Evolutionary conservation across 306 rosid genomes (phyloP).

Genomic region (Cicer yamashitae): DNA sequence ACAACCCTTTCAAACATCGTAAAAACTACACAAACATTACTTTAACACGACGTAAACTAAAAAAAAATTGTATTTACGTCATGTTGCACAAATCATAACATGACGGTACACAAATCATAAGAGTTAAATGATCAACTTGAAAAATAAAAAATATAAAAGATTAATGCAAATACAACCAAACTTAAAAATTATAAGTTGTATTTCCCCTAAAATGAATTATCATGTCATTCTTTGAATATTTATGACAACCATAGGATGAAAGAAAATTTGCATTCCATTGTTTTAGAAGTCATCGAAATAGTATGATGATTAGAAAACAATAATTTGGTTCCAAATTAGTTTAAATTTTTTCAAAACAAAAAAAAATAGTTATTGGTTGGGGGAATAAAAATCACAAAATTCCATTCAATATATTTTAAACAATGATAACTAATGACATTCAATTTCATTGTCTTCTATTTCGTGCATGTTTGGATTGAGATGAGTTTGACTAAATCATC

Average conservation of each 20-base stretch:
- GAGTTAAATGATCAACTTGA: no score
- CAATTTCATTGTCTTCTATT: conserved; percentile 15
- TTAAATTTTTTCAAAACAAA: background rate
- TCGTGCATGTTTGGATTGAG: background rate
- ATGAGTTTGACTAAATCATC: no score
- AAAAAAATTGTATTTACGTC: no score
- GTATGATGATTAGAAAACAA: background rate
- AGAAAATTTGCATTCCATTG: background rate
- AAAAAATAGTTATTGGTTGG: background rate
- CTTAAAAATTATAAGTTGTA: no score
- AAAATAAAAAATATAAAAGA: no score
- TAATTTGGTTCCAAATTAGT: background rate
- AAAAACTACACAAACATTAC: no score
- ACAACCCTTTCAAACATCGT: no score
- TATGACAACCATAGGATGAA: background rate
- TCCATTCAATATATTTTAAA: conserved; percentile 15
- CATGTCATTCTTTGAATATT: background rate
- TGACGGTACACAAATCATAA: no score
- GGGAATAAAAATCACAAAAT: background rate
- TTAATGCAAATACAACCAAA: no score
- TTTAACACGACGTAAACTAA: no score
- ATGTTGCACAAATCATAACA: no score
- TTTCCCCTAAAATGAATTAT: background rate
- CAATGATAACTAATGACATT: conserved; percentile 16
- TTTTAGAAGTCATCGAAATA: background rate